Base-by-base conservation (phyloP, 306 rosid species). In the Cucurbita maxima region DNA sequence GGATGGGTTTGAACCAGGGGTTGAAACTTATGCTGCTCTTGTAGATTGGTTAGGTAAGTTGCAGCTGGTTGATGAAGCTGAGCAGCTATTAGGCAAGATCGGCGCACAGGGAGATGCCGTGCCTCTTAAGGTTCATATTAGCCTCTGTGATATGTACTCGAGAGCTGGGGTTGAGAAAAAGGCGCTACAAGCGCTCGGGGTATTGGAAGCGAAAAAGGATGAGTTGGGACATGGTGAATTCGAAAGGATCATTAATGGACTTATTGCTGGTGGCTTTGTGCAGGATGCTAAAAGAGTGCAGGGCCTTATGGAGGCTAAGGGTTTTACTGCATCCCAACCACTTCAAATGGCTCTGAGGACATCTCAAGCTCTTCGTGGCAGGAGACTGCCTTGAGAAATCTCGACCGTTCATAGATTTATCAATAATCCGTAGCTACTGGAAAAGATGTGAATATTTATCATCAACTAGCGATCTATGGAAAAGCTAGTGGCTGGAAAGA, bases 61-160 rank as follows among this genome's bases (percentile, higher is more conserved):
- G 90, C 87, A 82, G 77, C 95, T 94, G 59, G 79, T 94, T 64
- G 82, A 85, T 16, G 97, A 94, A 84, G 96, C 79, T n/a, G 97
- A 94, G 80, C 89, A 89, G 52, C 61, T 94, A 54, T 44, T 91
- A 73, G 87, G 77, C 19, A 91, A 88, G 87, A 85, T 94, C 55
- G 80, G 88, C 6, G 73, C 77, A 81, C 95, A 6, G 76, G 97
- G 95, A 10, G 91, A 89, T 73, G 82, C 84, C 37, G 92, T 88
- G 76, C 92, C 99, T 52, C n/a, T 88, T 0, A 86, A 84, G 79
- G 77, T 94, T 79, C 92, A 91, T 73, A 85, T 89, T 71, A 84
- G 88, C 77, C 96, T 94, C 14, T 88, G 92, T 64, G 91, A 83
- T 51, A 88, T 94, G 99, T 91, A 94, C 78, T 86, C 89, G 3